Conservation (phyloP, 2,329 filamentous ascomycete species). For the Juglanconis oblonga region DNA sequence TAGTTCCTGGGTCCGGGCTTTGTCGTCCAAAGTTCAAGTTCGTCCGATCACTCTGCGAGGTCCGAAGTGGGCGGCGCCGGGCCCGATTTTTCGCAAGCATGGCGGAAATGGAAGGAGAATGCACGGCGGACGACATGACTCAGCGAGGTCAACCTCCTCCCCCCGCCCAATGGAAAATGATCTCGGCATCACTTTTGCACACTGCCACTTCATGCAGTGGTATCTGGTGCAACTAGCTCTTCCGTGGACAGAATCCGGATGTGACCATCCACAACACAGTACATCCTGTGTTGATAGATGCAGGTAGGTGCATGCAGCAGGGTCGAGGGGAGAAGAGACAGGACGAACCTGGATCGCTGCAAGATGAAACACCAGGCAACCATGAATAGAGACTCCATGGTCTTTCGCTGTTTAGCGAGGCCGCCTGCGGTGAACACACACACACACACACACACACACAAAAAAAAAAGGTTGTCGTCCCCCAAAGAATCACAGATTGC, state of each 20-base stretch:
- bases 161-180: not conserved
- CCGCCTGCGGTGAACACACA: not conserved
- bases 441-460: no score
- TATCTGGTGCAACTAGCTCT: not conserved
- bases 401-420: not conserved
- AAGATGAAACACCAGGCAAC: not conserved
- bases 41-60: not conserved
- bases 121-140: not conserved
- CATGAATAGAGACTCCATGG: not conserved
- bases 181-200: not conserved
- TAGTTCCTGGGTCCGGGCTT: not conserved
- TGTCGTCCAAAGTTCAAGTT: not conserved
- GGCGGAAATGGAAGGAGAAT: no score
- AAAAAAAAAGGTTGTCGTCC: no score
- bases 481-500: no score
- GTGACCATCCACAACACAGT: not conserved
- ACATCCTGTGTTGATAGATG: not conserved
- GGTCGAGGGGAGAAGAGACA: not conserved
- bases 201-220: slow-evolving; percentile 1
- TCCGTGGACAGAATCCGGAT: no score
- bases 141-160: not conserved
- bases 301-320: not conserved
- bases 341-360: not conserved
- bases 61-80: not conserved
- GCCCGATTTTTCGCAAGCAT: no score